Conservation (phyloP, 2,329 filamentous ascomycete genomes). For the Venturia effusa region DNA sequence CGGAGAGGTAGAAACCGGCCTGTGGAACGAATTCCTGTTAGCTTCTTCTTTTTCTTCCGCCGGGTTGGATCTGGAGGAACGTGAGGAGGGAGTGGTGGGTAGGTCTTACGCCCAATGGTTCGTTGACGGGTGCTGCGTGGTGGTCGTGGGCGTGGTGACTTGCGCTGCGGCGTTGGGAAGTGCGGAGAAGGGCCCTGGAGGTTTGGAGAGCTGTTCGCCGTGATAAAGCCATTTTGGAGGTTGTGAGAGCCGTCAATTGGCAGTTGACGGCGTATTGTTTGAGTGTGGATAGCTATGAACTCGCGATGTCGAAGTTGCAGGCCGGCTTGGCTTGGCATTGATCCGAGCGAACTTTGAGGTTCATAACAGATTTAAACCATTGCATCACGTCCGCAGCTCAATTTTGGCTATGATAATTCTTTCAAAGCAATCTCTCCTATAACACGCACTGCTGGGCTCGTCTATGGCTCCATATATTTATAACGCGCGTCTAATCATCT, state of each 20-base stretch:
- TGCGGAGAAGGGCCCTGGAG: neutral
- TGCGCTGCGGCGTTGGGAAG: neutral
- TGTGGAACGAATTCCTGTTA: neutral
- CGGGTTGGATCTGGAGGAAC: neutral
- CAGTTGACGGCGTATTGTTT: neutral
- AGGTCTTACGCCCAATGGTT: conserved; percentile 4
- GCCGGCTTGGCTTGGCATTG: neutral
- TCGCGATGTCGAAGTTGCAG: neutral
- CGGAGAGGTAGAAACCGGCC: conserved; percentile 1
- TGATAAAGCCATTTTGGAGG: neutral
- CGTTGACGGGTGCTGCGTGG: neutral
- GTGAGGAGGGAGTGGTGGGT: neutral
- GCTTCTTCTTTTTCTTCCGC: neutral
- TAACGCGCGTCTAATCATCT: too few species aligned
- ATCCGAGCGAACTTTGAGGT: neutral
- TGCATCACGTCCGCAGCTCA: neutral
- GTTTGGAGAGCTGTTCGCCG: conserved; percentile 4
- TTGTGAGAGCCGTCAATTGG: neutral
- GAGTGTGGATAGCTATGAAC: neutral
- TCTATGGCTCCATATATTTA: too few species aligned
- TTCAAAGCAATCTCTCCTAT: neutral
- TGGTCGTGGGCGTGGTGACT: conserved; percentile 6
- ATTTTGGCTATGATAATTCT: neutral
- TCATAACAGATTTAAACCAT: neutral
- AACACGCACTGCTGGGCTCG: too few species aligned